Evolutionary conservation across 2,329 filamentous ascomycete genomes (phyloP).

Genomic region (Microascus cirrosus): DNA sequence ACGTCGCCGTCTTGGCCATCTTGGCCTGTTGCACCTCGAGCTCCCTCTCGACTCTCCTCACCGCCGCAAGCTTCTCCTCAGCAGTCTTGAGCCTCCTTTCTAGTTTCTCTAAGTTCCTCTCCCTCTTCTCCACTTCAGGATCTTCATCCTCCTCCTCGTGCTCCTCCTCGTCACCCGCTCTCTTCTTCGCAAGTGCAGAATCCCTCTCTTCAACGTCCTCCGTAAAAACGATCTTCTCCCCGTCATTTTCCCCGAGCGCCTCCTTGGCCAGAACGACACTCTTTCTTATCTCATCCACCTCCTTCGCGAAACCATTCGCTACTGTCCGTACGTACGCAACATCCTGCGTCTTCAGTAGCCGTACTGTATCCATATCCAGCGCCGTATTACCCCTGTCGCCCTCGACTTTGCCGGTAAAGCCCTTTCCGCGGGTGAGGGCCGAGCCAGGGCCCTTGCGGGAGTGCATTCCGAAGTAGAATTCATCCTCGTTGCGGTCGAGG

Average conservation of each 20-base stretch:
- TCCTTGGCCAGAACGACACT: conserved; percentile 31
- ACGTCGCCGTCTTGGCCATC: conserved; percentile 55
- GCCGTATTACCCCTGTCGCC: conserved; percentile 46
- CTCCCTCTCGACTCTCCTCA: conserved; percentile 44
- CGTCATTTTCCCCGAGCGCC: conserved; percentile 9
- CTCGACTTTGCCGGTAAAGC: conserved; percentile 42
- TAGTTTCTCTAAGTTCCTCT: conserved; percentile 27
- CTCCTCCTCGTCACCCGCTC: conserved; percentile 20
- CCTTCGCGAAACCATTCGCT: conserved; percentile 47
- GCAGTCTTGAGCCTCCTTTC: conserved; percentile 35
- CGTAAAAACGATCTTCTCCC: conserved; percentile 33
- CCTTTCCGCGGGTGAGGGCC: conserved; percentile 33
- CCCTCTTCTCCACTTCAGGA: conserved; percentile 10
- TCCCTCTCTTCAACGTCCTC: conserved; percentile 14
- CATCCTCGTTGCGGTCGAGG: conserved; percentile 57
- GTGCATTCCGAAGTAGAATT: conserved; percentile 64
- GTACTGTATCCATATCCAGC: conserved; percentile 44
- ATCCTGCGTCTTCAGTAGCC: conserved; percentile 60
- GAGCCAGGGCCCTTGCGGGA: conserved; percentile 45
- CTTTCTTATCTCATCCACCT: conserved; percentile 44
- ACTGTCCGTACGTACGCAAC: conserved; percentile 53
- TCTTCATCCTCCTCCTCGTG: conserved; percentile 17
- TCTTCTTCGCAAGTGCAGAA: conserved; percentile 16
- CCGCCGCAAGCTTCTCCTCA: conserved; percentile 39
- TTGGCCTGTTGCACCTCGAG: conserved; percentile 48